Percentiles rank a stretch among this genome's conserved stretches.
Evolutionary conservation across 2,329 filamentous ascomycete species (phyloP).

Genomic region (Sarocladiaceae sp.): DNA sequence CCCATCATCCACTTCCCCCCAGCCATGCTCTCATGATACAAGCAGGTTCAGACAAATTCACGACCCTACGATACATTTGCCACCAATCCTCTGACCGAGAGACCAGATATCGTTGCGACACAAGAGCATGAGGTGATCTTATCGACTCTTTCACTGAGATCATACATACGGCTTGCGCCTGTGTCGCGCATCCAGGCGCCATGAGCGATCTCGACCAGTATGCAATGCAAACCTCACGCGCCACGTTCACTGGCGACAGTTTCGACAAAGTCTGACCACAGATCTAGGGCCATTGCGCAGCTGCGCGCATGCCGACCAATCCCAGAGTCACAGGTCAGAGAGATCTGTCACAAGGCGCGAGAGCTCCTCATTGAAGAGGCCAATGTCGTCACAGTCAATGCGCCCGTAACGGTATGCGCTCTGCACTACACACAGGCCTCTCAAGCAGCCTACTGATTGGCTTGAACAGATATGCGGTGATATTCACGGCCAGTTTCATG

Average conservation of each 20-base stretch:
- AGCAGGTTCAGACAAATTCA: not conserved
- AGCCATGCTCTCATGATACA: constrained; percentile 2
- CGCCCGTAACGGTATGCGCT: constrained; percentile 74
- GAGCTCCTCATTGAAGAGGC: constrained; percentile 96
- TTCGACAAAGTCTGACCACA: constrained; percentile 13
- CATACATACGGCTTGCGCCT: no score
- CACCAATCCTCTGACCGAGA: not conserved
- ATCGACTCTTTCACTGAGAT: constrained; percentile 12
- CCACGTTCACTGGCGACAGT: no score
- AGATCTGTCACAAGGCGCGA: constrained; percentile 94
- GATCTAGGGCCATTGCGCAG: constrained; percentile 78
- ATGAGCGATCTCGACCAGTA: constrained; percentile 97
- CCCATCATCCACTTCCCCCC: constrained; percentile 2
- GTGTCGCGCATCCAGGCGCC: constrained; percentile 15
- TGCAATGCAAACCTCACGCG: no score
- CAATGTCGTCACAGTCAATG: constrained; percentile 92
- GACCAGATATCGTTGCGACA: not conserved
- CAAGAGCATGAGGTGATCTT: constrained; percentile 3
- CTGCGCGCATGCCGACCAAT: constrained; percentile 94
- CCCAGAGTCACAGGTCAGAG: constrained; percentile 88
- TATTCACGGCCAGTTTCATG: constrained; percentile 98
- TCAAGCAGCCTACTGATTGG: not conserved
- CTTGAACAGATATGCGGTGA: constrained; percentile 61
- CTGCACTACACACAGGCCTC: not conserved
- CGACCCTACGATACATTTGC: not conserved